These are phyloP conservation scores for Cicer yamashitae DNA, from an alignment of 306 rosid species.

Conservation along the genomic window DNA sequence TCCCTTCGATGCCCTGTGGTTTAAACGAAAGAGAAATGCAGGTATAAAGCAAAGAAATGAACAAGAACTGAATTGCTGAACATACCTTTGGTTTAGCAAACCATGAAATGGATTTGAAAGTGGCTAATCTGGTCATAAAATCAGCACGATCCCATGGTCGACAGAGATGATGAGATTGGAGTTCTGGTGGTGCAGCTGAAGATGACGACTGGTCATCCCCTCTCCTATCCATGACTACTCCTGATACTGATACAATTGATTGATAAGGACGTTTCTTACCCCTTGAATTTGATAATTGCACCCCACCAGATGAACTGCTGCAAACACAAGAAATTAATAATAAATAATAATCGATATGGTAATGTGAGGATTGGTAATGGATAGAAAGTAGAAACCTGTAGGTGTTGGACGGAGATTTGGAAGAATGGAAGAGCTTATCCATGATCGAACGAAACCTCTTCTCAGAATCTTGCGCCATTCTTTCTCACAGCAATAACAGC, in stretches of 20 bases:
- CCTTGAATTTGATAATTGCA: conserved; percentile 49
- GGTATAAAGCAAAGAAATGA: too few relatives aligned
- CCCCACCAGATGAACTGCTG: conserved; percentile 66
- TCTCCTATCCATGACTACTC: conserved; percentile 45
- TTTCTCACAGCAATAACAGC: too few relatives aligned
- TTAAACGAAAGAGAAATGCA: too few relatives aligned
- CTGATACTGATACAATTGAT: conserved; percentile 53
- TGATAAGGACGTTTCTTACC: conserved; percentile 68
- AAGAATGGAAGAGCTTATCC: conserved; percentile 81
- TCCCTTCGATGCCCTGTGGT: too few relatives aligned
- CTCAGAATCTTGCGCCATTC: conserved; percentile 81
- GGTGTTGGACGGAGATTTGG: conserved; percentile 51
- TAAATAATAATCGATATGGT: too few relatives aligned
- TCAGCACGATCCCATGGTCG: conserved; percentile 97
- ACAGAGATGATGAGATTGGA: conserved; percentile 60
- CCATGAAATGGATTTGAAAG: conserved; percentile 97
- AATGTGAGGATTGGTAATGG: too few relatives aligned
- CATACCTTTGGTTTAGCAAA: conserved; percentile 92
- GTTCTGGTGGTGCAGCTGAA: conserved; percentile 41
- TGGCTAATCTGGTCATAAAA: conserved; percentile 73
- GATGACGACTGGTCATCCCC: conserved; percentile 52
- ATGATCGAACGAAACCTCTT: conserved; percentile 76
- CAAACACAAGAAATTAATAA: background rate
- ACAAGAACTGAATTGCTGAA: background rate
- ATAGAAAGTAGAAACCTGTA: too few relatives aligned